These are phyloP conservation scores for Serendipita indica DNA, from an alignment of 768 basidiomycete species.

Conservation along the genomic window DNA sequence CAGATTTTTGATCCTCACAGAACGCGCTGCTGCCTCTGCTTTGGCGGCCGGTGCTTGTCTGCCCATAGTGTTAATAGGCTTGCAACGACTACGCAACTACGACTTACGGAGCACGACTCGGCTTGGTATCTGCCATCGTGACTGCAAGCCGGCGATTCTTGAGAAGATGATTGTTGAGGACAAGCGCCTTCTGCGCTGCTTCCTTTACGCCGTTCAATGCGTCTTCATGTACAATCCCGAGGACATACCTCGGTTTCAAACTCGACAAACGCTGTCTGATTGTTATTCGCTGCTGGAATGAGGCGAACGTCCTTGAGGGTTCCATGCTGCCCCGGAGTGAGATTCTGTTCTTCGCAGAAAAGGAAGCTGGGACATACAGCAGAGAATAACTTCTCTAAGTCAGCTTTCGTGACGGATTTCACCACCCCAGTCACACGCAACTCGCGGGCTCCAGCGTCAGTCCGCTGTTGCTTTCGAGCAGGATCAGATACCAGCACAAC, in stretches of 20 bases:
- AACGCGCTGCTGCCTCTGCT: slow-evolving; percentile 49
- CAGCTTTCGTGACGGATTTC: slow-evolving; percentile 58
- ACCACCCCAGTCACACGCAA: slow-evolving; percentile 80
- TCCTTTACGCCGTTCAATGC: slow-evolving; percentile 27
- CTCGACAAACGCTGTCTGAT: slow-evolving; percentile 75
- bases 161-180: slow-evolving; percentile 73
- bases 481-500: slow-evolving; percentile 85
- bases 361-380: slow-evolving; percentile 34
- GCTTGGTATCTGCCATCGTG: slow-evolving; percentile 62
- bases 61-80: background rate
- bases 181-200: slow-evolving; percentile 53
- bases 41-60: slow-evolving; percentile 13
- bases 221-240: background rate
- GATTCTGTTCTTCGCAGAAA: background rate
- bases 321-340: slow-evolving; percentile 48
- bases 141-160: slow-evolving; percentile 85
- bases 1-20: slow-evolving; percentile 61
- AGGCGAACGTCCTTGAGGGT: slow-evolving; percentile 67
- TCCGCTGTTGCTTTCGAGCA: slow-evolving; percentile 73
- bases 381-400: slow-evolving; percentile 65
- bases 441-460: slow-evolving; percentile 73
- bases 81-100: background rate
- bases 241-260: slow-evolving; percentile 61
- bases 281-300: slow-evolving; percentile 54
- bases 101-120: slow-evolving; percentile 39